Evolutionary conservation across 345 rosid species (phyloP), one percentile per base, ranked within the genome.

Genomic region (Carallia brachiata): DNA sequence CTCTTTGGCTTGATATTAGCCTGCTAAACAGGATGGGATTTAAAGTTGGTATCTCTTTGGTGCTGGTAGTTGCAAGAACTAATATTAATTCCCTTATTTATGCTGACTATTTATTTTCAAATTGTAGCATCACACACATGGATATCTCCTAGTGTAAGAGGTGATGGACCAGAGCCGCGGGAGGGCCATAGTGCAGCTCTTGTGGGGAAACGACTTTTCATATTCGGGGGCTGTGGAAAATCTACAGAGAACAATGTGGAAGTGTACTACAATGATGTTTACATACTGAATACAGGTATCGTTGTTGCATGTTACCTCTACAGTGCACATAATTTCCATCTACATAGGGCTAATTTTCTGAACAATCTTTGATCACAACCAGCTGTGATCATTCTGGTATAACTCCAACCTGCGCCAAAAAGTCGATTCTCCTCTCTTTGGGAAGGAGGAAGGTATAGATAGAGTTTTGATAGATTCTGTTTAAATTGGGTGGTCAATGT

Each of bases 161-260:
- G 98, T 34, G 96, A 90, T 40, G 99, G 91, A 64, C 98, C 98
- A 6, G 87, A 83, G 77, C 91, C 96, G 66, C 89, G 99, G 73
- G 99, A 96, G 80, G 97, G 97, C 75, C 98, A 95, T 75, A 83
- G 88, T 69, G 96, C 99, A 58, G 88, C 97, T 7, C 90, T 92
- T 62, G 92, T 95, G 78, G 97, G 98, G 15, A 92, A 83, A 89
- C 82, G 89, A 31, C 86, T 95, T 52, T 95, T 88, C 76, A 78
- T 92, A 78, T 92, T 92, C 84, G 99, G 99, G 69, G 99, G 99
- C 57, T 88, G 92, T 61, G 98, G 98, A 58, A 89, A 89, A 83
- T 92, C 96, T 71, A 68, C 80, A 55, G 77, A 53, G 80, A 73
- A 56, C 67, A 81, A 81, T 75, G 88, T 78, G n/a, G 97, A 92